Conservation (phyloP, 1,139 yeast species). For the Magnusiomyces sp. region DNA sequence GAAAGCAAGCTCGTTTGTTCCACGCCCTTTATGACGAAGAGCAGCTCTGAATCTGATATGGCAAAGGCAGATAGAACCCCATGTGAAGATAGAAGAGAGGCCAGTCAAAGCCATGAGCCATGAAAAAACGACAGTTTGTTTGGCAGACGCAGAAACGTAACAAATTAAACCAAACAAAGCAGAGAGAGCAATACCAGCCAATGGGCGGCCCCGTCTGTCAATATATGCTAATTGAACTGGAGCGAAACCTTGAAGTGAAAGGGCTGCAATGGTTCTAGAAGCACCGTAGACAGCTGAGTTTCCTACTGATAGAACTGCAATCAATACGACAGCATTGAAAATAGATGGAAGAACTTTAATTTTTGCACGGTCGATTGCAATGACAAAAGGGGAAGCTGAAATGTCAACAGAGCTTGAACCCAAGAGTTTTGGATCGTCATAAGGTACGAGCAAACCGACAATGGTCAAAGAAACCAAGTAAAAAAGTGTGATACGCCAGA, state of each 20-base stretch:
- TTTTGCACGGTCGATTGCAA: constrained; percentile 52
- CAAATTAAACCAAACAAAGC: constrained; percentile 57
- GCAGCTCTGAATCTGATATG: constrained; percentile 77
- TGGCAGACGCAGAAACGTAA: constrained; percentile 58
- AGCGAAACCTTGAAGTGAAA: constrained; percentile 75
- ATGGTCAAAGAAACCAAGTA: constrained; percentile 52
- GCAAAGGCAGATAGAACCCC: constrained; percentile 71
- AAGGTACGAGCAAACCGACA: constrained; percentile 59
- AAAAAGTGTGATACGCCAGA: constrained; percentile 62
- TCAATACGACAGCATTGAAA: constrained; percentile 62
- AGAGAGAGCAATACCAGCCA: constrained; percentile 53
- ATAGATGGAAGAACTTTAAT: constrained; percentile 57
- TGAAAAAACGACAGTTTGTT: constrained; percentile 56
- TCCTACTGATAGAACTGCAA: constrained; percentile 64
- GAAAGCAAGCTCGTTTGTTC: constrained; percentile 58
- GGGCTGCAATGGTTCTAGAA: constrained; percentile 72
- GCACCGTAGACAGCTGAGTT: constrained; percentile 72
- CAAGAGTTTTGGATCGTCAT: constrained; percentile 41
- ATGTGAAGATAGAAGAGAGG: constrained; percentile 72
- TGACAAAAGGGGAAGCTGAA: constrained; percentile 65
- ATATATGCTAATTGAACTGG: constrained; percentile 67
- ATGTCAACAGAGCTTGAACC: constrained; percentile 41
- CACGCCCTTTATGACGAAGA: constrained; percentile 54
- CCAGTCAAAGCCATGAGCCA: constrained; percentile 85
- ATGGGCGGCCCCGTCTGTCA: constrained; percentile 68